Evolutionary conservation across 345 rosid genomes (phyloP), one percentile per base, ranked within the genome.

Genomic region (Ceriops decandra): DNA sequence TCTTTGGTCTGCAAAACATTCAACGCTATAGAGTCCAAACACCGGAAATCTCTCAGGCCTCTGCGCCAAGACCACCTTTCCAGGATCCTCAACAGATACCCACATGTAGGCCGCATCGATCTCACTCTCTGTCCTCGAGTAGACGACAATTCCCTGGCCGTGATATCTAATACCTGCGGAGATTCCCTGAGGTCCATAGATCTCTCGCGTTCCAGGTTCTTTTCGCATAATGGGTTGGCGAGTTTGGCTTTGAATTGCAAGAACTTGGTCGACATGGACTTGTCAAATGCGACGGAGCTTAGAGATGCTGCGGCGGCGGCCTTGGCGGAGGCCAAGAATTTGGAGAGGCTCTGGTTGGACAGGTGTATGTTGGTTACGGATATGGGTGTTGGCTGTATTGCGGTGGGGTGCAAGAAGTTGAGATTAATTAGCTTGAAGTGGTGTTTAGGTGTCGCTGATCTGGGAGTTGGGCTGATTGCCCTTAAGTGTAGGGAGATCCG

Each of bases 331-430:
- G 89, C 88, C 20, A 81, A 72, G 82, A 82, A 75, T 66, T 67
- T 88, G 64, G 87, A 86, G 77, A 85, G 70, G 75, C 71, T 88
- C 68, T 81, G 90, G 88, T 33, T 88, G 58, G 83, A 74, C n/a
- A 79, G 93, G 81, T 88, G 93, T 69, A 88, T 85, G 79, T 57
- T 80, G 76, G 79, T 88, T 49, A 85, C 87, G 9, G 90, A 86
- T 80, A 79, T 88, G 81, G 93, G 93, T 24, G 70, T 88, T 64
- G 90, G 90, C n/a, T 86, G 80, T 67, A 68, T 77, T 38, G 89
- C 93, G 0, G 90, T 85, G 59, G 89, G 90, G 46, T 88, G 90
- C 52, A 71, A 73, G 72, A 86, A 82, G 72, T 62, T 88, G 84
- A 88, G 52, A 68, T 66, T 79, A 70, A 67, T 89, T 59, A 71